Evolutionary conservation across 2,329 filamentous ascomycete species (phyloP).

Genomic region (Teratosphaeria viscida): DNA sequence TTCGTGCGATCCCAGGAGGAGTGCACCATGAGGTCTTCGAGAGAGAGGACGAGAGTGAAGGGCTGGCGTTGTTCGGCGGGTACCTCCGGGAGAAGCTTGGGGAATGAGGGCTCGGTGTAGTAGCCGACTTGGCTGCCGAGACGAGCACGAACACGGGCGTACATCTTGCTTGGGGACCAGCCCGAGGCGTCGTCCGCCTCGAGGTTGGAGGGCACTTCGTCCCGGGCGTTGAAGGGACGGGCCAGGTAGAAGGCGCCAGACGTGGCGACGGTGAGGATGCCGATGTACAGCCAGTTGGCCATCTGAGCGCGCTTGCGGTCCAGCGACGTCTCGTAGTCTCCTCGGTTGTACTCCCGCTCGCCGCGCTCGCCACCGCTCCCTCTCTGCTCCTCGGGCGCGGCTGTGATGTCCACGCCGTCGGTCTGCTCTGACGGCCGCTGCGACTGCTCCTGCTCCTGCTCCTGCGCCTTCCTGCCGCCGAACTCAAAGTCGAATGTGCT

Average conservation of each 20-base stretch:
- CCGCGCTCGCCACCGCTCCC: slow-evolving; percentile 39
- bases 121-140: slow-evolving; percentile 69
- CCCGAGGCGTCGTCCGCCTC: slow-evolving; percentile 61
- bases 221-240: slow-evolving; percentile 70
- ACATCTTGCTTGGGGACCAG: slow-evolving; percentile 67
- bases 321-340: slow-evolving; percentile 80
- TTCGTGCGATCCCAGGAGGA: slow-evolving; percentile 91
- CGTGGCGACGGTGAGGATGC: slow-evolving; percentile 46
- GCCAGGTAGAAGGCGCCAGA: slow-evolving; percentile 64
- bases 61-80: slow-evolving; percentile 71
- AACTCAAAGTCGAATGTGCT: slow-evolving; percentile 79
- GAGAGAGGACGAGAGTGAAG: slow-evolving; percentile 82
- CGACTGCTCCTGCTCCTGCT: slow-evolving; percentile 6
- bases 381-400: slow-evolving; percentile 13
- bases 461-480: slow-evolving; percentile 29
- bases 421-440: slow-evolving; percentile 18
- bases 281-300: slow-evolving; percentile 62
- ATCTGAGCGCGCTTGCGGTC: slow-evolving; percentile 70
- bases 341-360: slow-evolving; percentile 59
- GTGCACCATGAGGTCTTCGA: slow-evolving; percentile 90
- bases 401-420: slow-evolving; percentile 21
- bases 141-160: slow-evolving; percentile 66
- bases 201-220: slow-evolving; percentile 50
- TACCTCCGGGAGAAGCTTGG: slow-evolving; percentile 77
- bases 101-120: slow-evolving; percentile 92